Conservation (phyloP, 208 protist species). For the Crithidia thermophila region DNA sequence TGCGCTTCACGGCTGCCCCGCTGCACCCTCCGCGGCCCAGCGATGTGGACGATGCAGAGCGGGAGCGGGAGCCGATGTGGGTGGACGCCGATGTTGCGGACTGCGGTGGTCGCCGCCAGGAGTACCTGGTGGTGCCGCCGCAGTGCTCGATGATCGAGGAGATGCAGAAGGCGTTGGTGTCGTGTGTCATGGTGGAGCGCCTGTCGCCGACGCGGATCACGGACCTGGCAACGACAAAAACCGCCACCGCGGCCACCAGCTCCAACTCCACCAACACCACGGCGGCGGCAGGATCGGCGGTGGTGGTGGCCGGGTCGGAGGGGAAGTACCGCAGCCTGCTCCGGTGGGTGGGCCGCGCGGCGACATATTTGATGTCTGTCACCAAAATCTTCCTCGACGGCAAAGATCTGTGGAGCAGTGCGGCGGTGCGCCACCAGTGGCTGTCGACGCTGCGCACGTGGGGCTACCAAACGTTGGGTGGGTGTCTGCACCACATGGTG, state of each 20-base stretch:
- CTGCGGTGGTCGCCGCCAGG: conserved; percentile 7
- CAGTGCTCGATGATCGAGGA: conserved; percentile 26
- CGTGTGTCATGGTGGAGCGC: conserved; percentile 40
- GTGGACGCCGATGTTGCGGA: conserved; percentile 11
- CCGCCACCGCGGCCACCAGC: not conserved
- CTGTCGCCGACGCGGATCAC: not conserved
- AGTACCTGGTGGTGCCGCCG: conserved; percentile 23
- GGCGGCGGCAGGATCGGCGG: not conserved
- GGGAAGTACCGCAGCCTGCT: conserved; percentile 23
- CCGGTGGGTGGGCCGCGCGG: conserved; percentile 24
- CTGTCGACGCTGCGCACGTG: conserved; percentile 24
- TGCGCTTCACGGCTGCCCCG: conserved; percentile 13
- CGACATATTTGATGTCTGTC: conserved; percentile 8
- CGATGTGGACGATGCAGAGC: conserved; percentile 1
- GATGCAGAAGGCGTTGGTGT: conserved; percentile 50
- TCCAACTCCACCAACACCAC: not conserved
- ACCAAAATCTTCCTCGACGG: not conserved
- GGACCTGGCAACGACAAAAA: not conserved
- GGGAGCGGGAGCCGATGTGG: not conserved
- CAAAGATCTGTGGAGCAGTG: conserved; percentile 10
- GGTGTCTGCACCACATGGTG: conserved; percentile 40
- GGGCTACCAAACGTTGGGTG: conserved; percentile 22
- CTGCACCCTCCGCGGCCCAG: not conserved
- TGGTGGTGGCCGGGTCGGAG: conserved; percentile 4
- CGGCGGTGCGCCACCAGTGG: conserved; percentile 30